Base-by-base conservation (phyloP, 1,284 basidiomycete species). In the Cryptococcus neoformans region DNA sequence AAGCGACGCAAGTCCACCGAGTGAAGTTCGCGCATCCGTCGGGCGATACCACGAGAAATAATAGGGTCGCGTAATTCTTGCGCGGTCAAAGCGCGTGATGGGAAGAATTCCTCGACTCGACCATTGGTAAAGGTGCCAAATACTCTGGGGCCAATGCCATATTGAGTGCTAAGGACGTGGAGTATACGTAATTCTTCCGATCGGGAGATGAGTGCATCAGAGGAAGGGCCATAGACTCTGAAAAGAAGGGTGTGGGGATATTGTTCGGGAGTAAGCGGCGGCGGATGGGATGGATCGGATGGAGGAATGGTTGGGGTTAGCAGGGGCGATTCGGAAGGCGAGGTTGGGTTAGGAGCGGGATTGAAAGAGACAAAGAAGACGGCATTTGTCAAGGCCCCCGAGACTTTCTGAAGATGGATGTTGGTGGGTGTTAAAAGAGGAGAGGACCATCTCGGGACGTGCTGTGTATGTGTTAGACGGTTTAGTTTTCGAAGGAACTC, bases 91-190 rank as follows among this genome's bases (percentile, higher is more conserved):
- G 91, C 87, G 36, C 85, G 82, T 16, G 91, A 92, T 59, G 92
- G 85, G 74, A 96, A 95, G 78, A 90, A 94, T 73, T 96, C 88
- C 79, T 96, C 93, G 50, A 96, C 80, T 42, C 93, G 86, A 40
- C 93, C 93, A 75, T 97, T 97, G 65, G 84, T 83, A 76, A 97
- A 96, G 1, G 92, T 96, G 53, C 93, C 93, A 71, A 90, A 92
- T 36, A 97, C 85, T 63, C 84, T 83, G 36, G 93, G 92, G n/a
- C 92, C 93, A 56, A 97, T 88, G 64, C 83, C 83, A 77, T 93
- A 95, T 60, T 81, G 81, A 16, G 89, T 88, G 39, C 90, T 93
- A 49, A 97, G 85, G 47, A 89, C 81, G 76, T 96, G 90, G 42
- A 97, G 84, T 34, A 87, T 89, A 63, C 88, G 86, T 37, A 96